Evolutionary conservation across 352 stramenopile genomes (phyloP).

Genomic region (Phytopythium kandeliae): DNA sequence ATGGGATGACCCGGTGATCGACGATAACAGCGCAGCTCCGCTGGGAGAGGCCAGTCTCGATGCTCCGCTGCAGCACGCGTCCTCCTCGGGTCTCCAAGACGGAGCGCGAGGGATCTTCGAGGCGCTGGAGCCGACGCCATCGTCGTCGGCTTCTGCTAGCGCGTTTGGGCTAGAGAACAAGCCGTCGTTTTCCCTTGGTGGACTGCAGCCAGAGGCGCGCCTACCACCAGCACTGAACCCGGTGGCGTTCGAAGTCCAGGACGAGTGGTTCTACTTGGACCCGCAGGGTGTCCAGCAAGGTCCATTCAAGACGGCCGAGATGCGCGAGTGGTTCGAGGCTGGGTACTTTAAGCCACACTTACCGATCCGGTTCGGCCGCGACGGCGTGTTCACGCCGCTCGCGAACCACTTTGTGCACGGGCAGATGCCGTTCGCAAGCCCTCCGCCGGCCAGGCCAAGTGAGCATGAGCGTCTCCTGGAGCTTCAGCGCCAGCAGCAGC

Average conservation of each 20-base stretch:
- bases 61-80: conserved; percentile 7
- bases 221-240: conserved; percentile 17
- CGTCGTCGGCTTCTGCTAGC: conserved; percentile 8
- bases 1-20: conserved; percentile 44
- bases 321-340: conserved; percentile 87
- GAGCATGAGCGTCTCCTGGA: conserved; percentile 58
- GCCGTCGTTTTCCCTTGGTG: conserved; percentile 21
- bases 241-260: conserved; percentile 36
- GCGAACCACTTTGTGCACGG: conserved; percentile 72
- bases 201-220: conserved; percentile 13
- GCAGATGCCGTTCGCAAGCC: conserved; percentile 56
- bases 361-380: conserved; percentile 77
- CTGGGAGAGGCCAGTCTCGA: conserved; percentile 14
- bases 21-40: conserved; percentile 15
- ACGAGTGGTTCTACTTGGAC: conserved; percentile 87
- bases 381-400: conserved; percentile 66
- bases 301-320: conserved; percentile 81
- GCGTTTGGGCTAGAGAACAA: conserved; percentile 22
- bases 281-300: conserved; percentile 77
- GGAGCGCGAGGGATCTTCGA: conserved; percentile 16
- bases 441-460: conserved; percentile 18
- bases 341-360: conserved; percentile 87
- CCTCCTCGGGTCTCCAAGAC: conserved; percentile 5
- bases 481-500: conserved; percentile 56
- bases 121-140: conserved; percentile 16